A percentile compares a stretch with the other conserved stretches of the same genome.
Evolutionary conservation across 73 alveolate genomes (phyloP).

Genomic region (Diophrys sp.): DNA sequence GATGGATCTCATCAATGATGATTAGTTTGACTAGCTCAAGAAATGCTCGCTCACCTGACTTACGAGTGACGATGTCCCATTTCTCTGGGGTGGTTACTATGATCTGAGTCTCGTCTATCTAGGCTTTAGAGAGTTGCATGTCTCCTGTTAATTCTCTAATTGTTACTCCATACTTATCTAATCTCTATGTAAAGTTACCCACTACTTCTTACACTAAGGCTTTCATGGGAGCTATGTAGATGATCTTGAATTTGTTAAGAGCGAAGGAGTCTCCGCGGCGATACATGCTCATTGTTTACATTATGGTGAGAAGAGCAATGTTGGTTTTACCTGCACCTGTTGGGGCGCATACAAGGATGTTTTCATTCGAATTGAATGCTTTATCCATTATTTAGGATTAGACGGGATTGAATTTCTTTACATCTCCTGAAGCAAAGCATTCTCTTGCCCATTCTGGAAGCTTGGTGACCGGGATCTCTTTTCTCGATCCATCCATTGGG

Average conservation of each 20-base stretch:
- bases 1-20: conserved; percentile 99
- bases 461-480: conserved; percentile 61
- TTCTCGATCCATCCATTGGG: conserved; percentile 52
- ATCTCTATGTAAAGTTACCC: conserved; percentile 90
- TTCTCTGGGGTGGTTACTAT: conserved; percentile 99
- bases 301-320: conserved; percentile 87
- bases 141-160: conserved; percentile 99
- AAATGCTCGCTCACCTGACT: conserved; percentile 93
- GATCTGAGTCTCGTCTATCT: conserved; percentile 97
- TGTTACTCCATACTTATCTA: conserved; percentile 74
- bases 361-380: conserved; percentile 88
- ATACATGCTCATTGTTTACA: conserved; percentile 75
- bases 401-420: conserved; percentile 56
- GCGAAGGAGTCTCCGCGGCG: conserved; percentile 84
- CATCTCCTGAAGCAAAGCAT: conserved; percentile 77
- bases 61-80: conserved; percentile 99
- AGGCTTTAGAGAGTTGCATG: conserved; percentile 88
- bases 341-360: conserved; percentile 98
- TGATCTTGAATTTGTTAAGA: conserved; percentile 88
- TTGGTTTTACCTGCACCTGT: conserved; percentile 99
- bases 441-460: conserved; percentile 90
- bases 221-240: conserved; percentile 99
- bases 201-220: conserved; percentile 92
- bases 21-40: conserved; percentile 92
- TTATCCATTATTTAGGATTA: conserved; percentile 76